These are phyloP conservation scores for Colletotrichum aenigma DNA, from an alignment of 2,329 filamentous ascomycete species.

Conservation along the genomic window DNA sequence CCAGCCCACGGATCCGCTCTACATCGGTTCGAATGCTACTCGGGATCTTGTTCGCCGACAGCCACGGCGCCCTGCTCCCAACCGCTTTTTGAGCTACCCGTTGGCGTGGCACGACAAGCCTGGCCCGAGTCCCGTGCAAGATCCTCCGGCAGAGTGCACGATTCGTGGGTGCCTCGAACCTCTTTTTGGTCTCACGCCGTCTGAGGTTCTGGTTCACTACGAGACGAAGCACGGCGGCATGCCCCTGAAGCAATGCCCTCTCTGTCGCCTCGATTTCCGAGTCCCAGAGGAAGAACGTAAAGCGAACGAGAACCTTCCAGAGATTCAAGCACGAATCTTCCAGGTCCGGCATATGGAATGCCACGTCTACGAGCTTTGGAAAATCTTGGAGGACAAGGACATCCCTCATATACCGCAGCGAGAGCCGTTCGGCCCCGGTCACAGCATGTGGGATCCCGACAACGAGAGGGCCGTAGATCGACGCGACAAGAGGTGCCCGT, in stretches of 20 bases:
- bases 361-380: constrained; percentile 22
- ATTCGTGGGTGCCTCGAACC: constrained; percentile 3
- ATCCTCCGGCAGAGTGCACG: constrained; percentile 16
- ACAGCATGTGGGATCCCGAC: constrained; percentile 16
- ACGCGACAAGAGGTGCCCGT: constrained; percentile 21
- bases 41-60: background rate
- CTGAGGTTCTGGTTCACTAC: constrained; percentile 16
- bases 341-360: constrained; percentile 22
- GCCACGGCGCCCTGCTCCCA: background rate
- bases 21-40: background rate
- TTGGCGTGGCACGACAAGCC: constrained; percentile 16
- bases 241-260: constrained; percentile 7
- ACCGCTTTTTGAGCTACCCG: background rate
- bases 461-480: constrained; percentile 11
- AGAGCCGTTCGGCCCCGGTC: constrained; percentile 12
- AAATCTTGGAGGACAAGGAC: background rate
- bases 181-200: constrained; percentile 14
- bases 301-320: background rate
- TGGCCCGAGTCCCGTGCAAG: background rate
- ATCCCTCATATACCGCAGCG: background rate
- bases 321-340: background rate
- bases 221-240: constrained; percentile 10
- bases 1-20: constrained; percentile 9
- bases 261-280: constrained; percentile 16
- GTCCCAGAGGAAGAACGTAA: background rate